Base-by-base conservation (phyloP, 2,329 filamentous ascomycete species). In the Didymella arachidicola region DNA sequence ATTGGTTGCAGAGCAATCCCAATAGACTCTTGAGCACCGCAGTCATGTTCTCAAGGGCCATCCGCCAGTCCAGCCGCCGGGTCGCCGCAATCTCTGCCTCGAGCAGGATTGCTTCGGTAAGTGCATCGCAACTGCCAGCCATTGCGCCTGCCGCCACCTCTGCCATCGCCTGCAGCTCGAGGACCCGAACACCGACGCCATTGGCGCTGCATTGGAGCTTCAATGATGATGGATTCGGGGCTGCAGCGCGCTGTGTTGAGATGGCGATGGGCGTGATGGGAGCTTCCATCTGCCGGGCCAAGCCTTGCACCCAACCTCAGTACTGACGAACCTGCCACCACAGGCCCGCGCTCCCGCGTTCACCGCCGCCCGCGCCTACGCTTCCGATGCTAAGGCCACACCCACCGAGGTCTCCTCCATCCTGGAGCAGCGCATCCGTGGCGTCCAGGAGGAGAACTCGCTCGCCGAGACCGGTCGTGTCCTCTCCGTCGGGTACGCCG, bases 351-450 rank as follows among this genome's bases (percentile, higher is more conserved):
- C 89, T 86, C 91, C 93, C 79, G 89, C 87, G 80, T 85, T 86
- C 80, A 83, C 89, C 85, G 89, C 87, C 84, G 84, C 86, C 73
- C 92, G 95, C 83, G 87, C 87, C 82, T 98, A 97, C 84, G 94
- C 92, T 79, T 84, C 89, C 82, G 93, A 96, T 78, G 90, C 92
- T 73, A 98, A 98, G 88, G 93, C 95, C 77, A 83, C 93, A 62
- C 95, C 95, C 75, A 99, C 94, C 77, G 95, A 99, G 87, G 94
- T 98, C 76, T 98, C 95, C 74, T 97, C 94, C 74, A 98, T 99
- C 82, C 91, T 99, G 79, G 95, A 98, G 87, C 94, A 98, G 88
- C 89, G 93, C 83, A 99, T 99, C 79, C 92, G 95, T 80, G 95
- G 95, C 86, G 92, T 98, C 73, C 91, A 96, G 83, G 95, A 98